These are phyloP conservation scores for Calonectria pteridis DNA, from an alignment of 2,329 filamentous ascomycete species.

Conservation along the genomic window DNA sequence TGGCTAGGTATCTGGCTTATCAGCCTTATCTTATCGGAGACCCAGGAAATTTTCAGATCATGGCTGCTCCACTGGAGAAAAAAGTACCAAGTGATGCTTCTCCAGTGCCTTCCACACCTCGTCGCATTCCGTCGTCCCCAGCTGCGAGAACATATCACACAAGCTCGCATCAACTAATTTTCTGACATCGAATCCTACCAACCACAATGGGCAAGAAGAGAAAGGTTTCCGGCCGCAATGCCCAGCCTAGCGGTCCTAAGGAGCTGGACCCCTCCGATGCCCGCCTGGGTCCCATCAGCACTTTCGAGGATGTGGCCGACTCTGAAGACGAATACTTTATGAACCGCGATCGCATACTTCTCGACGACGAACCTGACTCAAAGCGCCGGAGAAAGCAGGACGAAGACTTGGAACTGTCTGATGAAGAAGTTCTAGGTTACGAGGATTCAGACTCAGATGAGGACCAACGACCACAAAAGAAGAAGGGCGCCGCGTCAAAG, in stretches of 20 bases:
- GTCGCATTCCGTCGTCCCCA: background rate
- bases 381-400: constrained; percentile 83
- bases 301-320: constrained; percentile 88
- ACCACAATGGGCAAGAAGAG: constrained; percentile 73
- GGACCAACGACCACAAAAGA: constrained; percentile 49
- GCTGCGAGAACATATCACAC: background rate
- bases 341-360: constrained; percentile 85
- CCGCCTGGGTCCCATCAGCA: constrained; percentile 70
- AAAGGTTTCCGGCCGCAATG: constrained; percentile 71
- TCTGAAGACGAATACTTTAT: constrained; percentile 95
- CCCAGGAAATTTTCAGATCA: constrained; percentile 18
- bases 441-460: constrained; percentile 60
- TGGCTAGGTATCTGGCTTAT: background rate
- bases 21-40: constrained; percentile 23
- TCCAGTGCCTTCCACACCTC: background rate
- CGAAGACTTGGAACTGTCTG: constrained; percentile 74
- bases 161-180: background rate
- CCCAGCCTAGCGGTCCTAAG: constrained; percentile 63
- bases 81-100: constrained; percentile 11
- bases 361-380: constrained; percentile 83
- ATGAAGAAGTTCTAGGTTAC: constrained; percentile 71
- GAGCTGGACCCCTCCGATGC: constrained; percentile 70
- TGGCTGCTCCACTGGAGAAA: constrained; percentile 14
- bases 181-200: no score
- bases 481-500: constrained; percentile 48